phyloP scores from a whole-genome alignment of 2,329 filamentous ascomycete genomes.

The Colletotrichum sp. region DNA sequence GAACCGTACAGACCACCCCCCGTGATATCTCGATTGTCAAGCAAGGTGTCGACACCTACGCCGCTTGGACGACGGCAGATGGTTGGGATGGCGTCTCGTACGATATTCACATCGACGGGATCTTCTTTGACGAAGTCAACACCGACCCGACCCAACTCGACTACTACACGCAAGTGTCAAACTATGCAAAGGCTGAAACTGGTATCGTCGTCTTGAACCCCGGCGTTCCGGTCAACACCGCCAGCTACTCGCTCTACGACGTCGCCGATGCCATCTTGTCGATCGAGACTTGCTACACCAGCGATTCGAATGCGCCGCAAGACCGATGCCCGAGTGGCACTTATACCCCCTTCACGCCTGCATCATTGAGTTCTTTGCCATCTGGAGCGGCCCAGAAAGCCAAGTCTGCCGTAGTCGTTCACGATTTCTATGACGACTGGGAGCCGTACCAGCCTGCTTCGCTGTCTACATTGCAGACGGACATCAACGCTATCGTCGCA shows the following conservation, averaged over 20 bases:
- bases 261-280: neutral
- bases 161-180: neutral
- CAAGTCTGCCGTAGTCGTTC: neutral
- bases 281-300: neutral
- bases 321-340: neutral
- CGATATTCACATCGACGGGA: neutral
- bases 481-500: neutral
- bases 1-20: neutral
- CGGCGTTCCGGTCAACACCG: neutral
- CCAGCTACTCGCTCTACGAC: neutral
- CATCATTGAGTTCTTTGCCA: neutral
- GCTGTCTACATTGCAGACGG: neutral
- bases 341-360: neutral
- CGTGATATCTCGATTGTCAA: neutral
- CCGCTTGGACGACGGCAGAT: neutral
- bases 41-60: neutral
- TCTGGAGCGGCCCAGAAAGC: neutral
- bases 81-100: neutral
- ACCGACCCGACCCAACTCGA: neutral
- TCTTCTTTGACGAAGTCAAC: slow-evolving; percentile 4
- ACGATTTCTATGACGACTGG: neutral
- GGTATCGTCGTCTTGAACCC: neutral
- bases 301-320: neutral
- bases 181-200: neutral
- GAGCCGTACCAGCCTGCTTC: neutral